Base-by-base conservation (phyloP, 345 rosid species). In the Erysimum cheiranthoides region DNA sequence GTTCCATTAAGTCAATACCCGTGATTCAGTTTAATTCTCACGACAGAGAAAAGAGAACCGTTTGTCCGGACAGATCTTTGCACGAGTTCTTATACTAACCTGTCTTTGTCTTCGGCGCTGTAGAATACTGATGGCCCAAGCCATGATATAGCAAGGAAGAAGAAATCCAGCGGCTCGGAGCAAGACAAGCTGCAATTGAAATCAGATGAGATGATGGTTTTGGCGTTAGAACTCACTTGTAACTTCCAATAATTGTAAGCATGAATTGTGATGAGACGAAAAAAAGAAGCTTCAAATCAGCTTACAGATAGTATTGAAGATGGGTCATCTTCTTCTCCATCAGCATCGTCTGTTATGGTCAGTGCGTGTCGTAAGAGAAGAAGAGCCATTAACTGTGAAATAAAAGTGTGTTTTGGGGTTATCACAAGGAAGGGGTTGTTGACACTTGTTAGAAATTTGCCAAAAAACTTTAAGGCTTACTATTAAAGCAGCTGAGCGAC, bases 111-210 rank as follows among this genome's bases (percentile, higher is more conserved):
- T 86, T 56, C 97, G 86, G 9, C 90, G 91, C 75, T 94, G 98
- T 78, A 94, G 69, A 61, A 92, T 86, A 81, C 95, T 90, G 70
- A 94, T 87, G 61, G 95, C 97, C 98, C 98, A 90, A 45, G 97
- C 98, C 98, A 94, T 94, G 75, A 94, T 90, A 80, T 94, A 94
- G 80, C 98, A 94, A 4, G 98, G 97, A 73, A 94, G 85, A 84
- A 90, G 94, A 80, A 91, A 87, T 5, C 88, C 93, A 74, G 86
- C 87, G 28, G 91, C 90, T 10, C 91, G 87, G 61, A 84, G 86
- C 81, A 93, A 75, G 85, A 91, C 93, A 81, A 87, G 87, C 98
- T 94, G 80, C 60, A 65, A 63, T 61, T 30, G 39, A 39, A 72
- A 38, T 40, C 72, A 77, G 43, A 51, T 27, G 62, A 34, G 30